These are phyloP conservation scores for Yarrowia sp. DNA, from an alignment of 805 yeast species.

Conservation along the genomic window DNA sequence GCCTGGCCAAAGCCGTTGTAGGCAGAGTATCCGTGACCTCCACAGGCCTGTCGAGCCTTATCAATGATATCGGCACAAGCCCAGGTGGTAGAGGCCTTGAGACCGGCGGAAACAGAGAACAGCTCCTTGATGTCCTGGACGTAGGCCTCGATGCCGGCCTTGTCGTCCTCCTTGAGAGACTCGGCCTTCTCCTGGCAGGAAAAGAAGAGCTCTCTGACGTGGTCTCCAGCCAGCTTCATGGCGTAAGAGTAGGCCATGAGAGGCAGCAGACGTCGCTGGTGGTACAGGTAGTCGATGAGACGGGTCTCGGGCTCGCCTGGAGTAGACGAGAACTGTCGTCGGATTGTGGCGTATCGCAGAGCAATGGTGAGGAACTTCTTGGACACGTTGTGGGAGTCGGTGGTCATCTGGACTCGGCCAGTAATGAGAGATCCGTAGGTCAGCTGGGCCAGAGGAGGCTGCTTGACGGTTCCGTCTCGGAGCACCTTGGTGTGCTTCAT, in stretches of 20 bases:
- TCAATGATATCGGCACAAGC: conserved; percentile 78
- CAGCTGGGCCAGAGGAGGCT: conserved; percentile 86
- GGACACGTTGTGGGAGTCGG: conserved; percentile 81
- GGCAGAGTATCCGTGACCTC: conserved; percentile 94
- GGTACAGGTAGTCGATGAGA: conserved; percentile 84
- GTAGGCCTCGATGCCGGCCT: conserved; percentile 57
- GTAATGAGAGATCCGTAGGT: conserved; percentile 86
- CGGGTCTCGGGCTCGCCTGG: conserved; percentile 67
- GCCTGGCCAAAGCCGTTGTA: conserved; percentile 91
- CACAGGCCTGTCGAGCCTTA: conserved; percentile 91
- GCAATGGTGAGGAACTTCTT: conserved; percentile 85
- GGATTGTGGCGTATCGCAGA: conserved; percentile 83
- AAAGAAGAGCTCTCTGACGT: conserved; percentile 61
- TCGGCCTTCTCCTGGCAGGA: conserved; percentile 54
- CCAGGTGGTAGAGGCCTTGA: conserved; percentile 93
- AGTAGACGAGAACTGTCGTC: conserved; percentile 77
- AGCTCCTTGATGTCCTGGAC: conserved; percentile 70
- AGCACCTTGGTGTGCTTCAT: conserved; percentile 77
- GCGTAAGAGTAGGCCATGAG: conserved; percentile 79
- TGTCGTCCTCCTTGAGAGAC: conserved; percentile 59
- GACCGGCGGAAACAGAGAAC: conserved; percentile 83
- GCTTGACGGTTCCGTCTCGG: conserved; percentile 70
- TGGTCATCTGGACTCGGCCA: conserved; percentile 90
- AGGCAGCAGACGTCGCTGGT: conserved; percentile 86
- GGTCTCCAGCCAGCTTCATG: conserved; percentile 72